Conservation (phyloP, 208 protist genomes). For the Wallacemonas sp. region DNA sequence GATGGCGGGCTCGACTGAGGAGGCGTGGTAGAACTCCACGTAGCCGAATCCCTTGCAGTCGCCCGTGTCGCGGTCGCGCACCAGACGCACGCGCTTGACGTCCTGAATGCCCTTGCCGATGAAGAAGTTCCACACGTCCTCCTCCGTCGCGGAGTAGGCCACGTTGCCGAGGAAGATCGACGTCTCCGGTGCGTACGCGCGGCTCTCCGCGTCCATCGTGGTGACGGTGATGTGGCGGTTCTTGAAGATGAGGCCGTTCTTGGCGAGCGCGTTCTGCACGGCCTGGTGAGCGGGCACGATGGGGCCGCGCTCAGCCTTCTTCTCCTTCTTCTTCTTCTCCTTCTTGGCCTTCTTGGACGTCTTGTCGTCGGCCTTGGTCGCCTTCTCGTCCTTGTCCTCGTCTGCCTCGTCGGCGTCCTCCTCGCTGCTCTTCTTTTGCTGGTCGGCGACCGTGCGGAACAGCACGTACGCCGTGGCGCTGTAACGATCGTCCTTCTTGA, state of each 20-base stretch:
- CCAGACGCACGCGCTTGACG: conserved; percentile 80
- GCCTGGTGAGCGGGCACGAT: conserved; percentile 23
- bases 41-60: conserved; percentile 91
- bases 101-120: conserved; percentile 73
- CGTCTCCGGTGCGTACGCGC: conserved; percentile 78
- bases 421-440: background rate
- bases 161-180: conserved; percentile 92
- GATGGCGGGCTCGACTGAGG: conserved; percentile 69
- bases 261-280: conserved; percentile 48
- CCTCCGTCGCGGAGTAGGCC: conserved; percentile 80
- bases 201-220: conserved; percentile 56
- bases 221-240: conserved; percentile 87
- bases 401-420: conserved; percentile 8
- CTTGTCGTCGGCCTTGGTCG: background rate
- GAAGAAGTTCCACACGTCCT: conserved; percentile 88
- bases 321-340: conserved; percentile 10
- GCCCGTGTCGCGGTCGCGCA: conserved; percentile 82
- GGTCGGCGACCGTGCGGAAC: conserved; percentile 43
- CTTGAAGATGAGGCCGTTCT: conserved; percentile 75
- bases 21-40: conserved; percentile 71
- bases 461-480: conserved; percentile 86
- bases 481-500: conserved; percentile 83
- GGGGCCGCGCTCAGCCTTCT: background rate
- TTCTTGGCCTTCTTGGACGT: conserved; percentile 16
- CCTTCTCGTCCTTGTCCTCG: background rate